phyloP scores from a whole-genome alignment of 495 filamentous ascomycete genomes.

The Sordaria brevicollis region DNA sequence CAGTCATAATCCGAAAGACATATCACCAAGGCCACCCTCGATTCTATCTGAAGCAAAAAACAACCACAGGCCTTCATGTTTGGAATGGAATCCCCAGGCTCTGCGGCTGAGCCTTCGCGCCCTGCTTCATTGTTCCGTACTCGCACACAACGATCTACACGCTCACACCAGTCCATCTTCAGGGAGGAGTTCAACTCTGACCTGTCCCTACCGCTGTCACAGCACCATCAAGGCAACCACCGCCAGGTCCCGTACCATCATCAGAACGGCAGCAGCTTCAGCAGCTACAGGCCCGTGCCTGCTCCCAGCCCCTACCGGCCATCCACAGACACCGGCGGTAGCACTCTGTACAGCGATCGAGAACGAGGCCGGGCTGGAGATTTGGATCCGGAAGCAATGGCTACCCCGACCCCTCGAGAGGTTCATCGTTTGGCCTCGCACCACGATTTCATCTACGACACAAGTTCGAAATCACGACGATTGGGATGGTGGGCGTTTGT shows the following conservation, averaged over 20 bases:
- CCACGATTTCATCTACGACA: conserved; percentile 18
- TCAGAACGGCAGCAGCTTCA: not conserved
- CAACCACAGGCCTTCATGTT: not conserved
- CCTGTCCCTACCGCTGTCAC: conserved; percentile 1
- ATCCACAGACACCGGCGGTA: not conserved
- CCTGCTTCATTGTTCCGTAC: not conserved
- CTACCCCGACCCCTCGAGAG: conserved; percentile 12
- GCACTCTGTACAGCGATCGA: not conserved
- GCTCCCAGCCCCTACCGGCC: not conserved
- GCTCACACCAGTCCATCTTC: conserved; percentile 18
- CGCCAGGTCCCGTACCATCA: not conserved
- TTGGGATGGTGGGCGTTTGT: conserved; percentile 18
- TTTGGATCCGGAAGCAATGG: not conserved
- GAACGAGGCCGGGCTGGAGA: not conserved
- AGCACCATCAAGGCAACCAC: conserved; percentile 4
- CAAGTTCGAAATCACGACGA: conserved; percentile 7
- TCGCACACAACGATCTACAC: conserved; percentile 1
- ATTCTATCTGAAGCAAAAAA: not conserved
- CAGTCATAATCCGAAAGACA: not conserved
- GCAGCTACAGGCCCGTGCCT: not conserved
- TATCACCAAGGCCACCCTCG: not conserved
- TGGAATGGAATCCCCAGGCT: not conserved
- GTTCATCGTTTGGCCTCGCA: conserved; percentile 18
- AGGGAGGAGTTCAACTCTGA: conserved; percentile 16
- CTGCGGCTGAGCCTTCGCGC: not conserved